Conservation (phyloP, 2,329 filamentous ascomycete species). For the Macrophomina tecta region DNA sequence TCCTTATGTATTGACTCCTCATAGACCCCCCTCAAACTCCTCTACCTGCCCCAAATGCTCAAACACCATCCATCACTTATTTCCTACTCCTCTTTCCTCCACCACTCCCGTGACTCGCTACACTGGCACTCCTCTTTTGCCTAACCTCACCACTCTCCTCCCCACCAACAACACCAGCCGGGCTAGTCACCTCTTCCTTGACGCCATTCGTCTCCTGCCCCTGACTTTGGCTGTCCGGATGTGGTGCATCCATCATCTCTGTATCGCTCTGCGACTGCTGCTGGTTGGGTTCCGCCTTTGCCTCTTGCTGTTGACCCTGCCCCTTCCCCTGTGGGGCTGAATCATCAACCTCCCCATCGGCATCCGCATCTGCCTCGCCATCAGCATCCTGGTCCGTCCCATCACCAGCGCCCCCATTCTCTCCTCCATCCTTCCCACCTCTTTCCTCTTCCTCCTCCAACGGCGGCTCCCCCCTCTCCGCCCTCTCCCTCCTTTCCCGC, state of each 20-base stretch:
- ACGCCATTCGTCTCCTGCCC: background rate
- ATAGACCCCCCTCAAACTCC: no score
- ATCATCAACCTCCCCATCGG: conserved; percentile 39
- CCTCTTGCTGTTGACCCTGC: background rate
- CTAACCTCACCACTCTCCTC: conserved; percentile 32
- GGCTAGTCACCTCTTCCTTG: conserved; percentile 7
- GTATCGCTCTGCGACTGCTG: background rate
- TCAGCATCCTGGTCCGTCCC: background rate
- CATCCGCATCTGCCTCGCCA: background rate
- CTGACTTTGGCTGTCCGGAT: background rate
- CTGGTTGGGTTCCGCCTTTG: background rate
- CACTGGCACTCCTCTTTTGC: conserved; percentile 84
- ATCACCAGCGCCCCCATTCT: background rate
- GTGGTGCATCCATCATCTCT: conserved; percentile 21
- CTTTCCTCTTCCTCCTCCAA: conserved; percentile 37
- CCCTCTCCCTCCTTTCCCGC: conserved; percentile 31
- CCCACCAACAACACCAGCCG: conserved; percentile 29
- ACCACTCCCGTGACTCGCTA: conserved; percentile 63
- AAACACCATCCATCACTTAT: conserved; percentile 27
- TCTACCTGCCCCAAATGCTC: no score
- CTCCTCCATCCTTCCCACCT: background rate
- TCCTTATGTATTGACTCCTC: no score
- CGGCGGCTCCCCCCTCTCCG: conserved; percentile 32
- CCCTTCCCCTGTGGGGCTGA: background rate
- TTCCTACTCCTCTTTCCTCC: conserved; percentile 43